Conservation (phyloP, 768 basidiomycete species). For the Porpolomopsis calyptriformis region DNA sequence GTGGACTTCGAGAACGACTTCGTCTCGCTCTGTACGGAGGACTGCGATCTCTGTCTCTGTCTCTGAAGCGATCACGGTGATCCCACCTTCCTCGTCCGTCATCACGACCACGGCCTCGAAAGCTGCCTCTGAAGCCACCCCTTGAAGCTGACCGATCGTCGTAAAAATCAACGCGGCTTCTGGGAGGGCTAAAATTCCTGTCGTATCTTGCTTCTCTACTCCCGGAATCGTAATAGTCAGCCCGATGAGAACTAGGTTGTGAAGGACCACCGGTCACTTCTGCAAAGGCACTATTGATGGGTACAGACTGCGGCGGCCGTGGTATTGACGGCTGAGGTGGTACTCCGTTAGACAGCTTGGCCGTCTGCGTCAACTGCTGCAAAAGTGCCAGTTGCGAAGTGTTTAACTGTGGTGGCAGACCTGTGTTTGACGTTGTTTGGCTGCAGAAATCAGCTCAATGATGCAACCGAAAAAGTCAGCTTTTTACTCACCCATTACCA, state of each 20-base stretch:
- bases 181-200: slow-evolving; percentile 38
- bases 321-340: slow-evolving; percentile 20
- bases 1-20: slow-evolving; percentile 70
- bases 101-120: slow-evolving; percentile 51
- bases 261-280: slow-evolving; percentile 17
- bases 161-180: slow-evolving; percentile 20
- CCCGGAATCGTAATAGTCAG: slow-evolving; percentile 31
- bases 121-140: slow-evolving; percentile 44
- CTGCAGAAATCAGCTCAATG: slow-evolving; percentile 22
- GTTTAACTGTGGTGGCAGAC: slow-evolving; percentile 32
- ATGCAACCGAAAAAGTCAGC: background rate
- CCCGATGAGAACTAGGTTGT: slow-evolving; percentile 29
- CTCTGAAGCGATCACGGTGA: slow-evolving; percentile 44
- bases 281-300: slow-evolving; percentile 17
- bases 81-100: slow-evolving; percentile 43
- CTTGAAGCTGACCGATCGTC: slow-evolving; percentile 38
- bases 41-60: slow-evolving; percentile 32
- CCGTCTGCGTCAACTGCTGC: slow-evolving; percentile 65
- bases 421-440: slow-evolving; percentile 54
- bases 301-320: slow-evolving; percentile 24
- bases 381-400: slow-evolving; percentile 57
- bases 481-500: slow-evolving; percentile 30
- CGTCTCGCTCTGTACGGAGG: slow-evolving; percentile 35
- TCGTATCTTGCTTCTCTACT: slow-evolving; percentile 35
- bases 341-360: slow-evolving; percentile 29